A percentile compares a stretch with the other conserved stretches of the same genome.
These are phyloP conservation scores for Solanum corneliomulleri DNA, from an alignment of 257 asterid genomes.

Conservation along the genomic window DNA sequence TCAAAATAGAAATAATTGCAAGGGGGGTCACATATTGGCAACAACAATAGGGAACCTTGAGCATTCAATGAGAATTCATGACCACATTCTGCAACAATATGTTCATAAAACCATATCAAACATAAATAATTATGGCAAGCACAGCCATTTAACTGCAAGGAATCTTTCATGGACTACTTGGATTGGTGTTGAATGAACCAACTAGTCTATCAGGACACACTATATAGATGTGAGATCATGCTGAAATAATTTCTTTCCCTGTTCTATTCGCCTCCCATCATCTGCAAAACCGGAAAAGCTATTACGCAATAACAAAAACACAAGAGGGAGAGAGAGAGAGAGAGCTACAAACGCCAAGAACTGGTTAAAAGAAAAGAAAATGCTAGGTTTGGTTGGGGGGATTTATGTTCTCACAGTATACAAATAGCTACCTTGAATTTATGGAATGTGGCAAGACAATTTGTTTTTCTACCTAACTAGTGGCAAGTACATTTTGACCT, in stretches of 20 bases:
- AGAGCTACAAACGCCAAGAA: background rate
- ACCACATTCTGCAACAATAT: background rate
- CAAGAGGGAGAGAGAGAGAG: background rate
- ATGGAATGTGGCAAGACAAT: background rate
- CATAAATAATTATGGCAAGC: background rate
- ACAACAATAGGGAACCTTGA: background rate
- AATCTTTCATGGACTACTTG: background rate
- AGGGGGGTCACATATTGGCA: background rate
- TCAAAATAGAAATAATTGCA: background rate
- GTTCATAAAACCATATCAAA: background rate
- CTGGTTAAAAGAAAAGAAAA: background rate
- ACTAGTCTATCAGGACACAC: background rate
- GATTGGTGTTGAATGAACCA: background rate
- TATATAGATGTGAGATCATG: background rate
- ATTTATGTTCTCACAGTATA: background rate
- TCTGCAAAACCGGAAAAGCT: constrained; percentile 32
- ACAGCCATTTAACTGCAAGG: background rate
- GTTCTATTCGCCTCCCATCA: constrained; percentile 58
- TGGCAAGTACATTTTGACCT: background rate
- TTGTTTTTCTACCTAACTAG: background rate
- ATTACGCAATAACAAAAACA: background rate
- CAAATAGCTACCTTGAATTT: background rate
- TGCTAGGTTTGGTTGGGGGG: background rate
- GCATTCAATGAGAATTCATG: background rate
- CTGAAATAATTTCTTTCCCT: background rate